phyloP scores from a whole-genome alignment of 148 eudicot species.

The Amaranthus palmeri region DNA sequence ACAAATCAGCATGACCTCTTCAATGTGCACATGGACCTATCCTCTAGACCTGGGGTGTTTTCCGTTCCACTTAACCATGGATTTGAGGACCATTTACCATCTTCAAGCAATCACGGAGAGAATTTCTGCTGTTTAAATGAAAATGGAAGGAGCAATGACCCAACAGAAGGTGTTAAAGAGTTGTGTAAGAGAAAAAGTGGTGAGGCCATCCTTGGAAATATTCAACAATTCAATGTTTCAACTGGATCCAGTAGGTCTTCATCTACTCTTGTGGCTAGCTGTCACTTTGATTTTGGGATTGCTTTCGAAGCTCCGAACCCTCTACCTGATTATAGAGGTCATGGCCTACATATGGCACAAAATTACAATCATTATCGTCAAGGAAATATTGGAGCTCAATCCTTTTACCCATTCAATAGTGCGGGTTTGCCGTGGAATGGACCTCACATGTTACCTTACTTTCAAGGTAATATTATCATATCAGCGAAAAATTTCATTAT shows the following conservation, averaged over 20 bases:
- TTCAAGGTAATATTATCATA: conserved; percentile 44
- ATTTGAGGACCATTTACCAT: conserved; percentile 45
- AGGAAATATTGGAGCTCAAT: conserved; percentile 52
- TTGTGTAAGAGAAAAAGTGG: conserved; percentile 65
- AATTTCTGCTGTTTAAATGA: conserved; percentile 40
- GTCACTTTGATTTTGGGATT: conserved; percentile 44
- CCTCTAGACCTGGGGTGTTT: conserved; percentile 47
- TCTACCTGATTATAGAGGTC: conserved; percentile 42
- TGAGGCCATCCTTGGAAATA: conserved; percentile 44
- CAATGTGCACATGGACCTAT: conserved; percentile 48
- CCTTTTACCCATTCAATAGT: conserved; percentile 46
- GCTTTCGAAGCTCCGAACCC: conserved; percentile 42
- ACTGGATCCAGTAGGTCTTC: conserved; percentile 68
- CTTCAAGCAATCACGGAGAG: conserved; percentile 45
- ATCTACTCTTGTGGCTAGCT: conserved; percentile 26
- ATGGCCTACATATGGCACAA: conserved; percentile 35
- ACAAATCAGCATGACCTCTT: conserved; percentile 45
- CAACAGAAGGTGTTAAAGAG: conserved; percentile 45
- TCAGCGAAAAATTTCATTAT: neutral
- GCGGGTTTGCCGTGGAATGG: conserved; percentile 50
- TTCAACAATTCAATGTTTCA: conserved; percentile 39
- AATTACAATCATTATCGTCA: conserved; percentile 38
- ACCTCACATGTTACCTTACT: conserved; percentile 48
- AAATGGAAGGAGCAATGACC: conserved; percentile 40
- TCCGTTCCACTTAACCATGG: conserved; percentile 55